These are phyloP conservation scores for Ceratocystis colombiana DNA, from an alignment of 2,329 filamentous ascomycete species.

Conservation along the genomic window DNA sequence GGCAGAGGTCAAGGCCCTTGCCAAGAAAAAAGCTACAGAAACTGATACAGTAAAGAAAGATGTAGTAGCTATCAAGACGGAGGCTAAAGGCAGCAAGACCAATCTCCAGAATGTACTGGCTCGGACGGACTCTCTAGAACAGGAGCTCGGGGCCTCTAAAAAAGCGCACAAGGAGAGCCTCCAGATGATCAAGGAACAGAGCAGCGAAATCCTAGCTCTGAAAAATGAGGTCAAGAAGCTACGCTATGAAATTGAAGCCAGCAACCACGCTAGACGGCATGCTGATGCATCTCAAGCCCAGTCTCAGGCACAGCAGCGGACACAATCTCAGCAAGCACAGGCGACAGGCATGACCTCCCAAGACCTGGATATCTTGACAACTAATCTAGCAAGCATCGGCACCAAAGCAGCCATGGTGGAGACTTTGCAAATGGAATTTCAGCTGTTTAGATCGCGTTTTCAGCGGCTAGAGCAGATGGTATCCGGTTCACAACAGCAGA, in stretches of 20 bases:
- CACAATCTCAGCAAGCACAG: constrained; percentile 19
- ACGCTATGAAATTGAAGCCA: constrained; percentile 27
- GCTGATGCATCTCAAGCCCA: constrained; percentile 30
- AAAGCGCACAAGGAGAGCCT: constrained; percentile 28
- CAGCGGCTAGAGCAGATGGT: constrained; percentile 31
- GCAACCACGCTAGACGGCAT: constrained; percentile 32
- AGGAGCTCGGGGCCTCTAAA: constrained; percentile 29
- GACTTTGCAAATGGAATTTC: constrained; percentile 37
- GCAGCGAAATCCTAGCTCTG: constrained; percentile 28
- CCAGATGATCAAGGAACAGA: constrained; percentile 28
- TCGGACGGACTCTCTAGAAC: constrained; percentile 22
- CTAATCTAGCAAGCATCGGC: constrained; percentile 35
- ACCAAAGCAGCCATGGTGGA: constrained; percentile 35
- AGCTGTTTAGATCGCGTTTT: constrained; percentile 34
- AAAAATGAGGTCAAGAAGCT: constrained; percentile 27
- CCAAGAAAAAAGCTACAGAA: constrained; percentile 12
- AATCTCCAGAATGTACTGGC: neutral
- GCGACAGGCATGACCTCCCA: constrained; percentile 26
- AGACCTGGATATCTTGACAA: constrained; percentile 36
- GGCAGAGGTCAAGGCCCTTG: neutral
- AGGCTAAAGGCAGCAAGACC: constrained; percentile 1
- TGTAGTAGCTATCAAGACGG: neutral
- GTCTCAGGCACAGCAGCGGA: constrained; percentile 26
- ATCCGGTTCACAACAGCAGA: neutral
- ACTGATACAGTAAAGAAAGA: constrained; percentile 7